Evolutionary conservation across 768 basidiomycete genomes (phyloP).

Genomic region (Suillus variegatus): DNA sequence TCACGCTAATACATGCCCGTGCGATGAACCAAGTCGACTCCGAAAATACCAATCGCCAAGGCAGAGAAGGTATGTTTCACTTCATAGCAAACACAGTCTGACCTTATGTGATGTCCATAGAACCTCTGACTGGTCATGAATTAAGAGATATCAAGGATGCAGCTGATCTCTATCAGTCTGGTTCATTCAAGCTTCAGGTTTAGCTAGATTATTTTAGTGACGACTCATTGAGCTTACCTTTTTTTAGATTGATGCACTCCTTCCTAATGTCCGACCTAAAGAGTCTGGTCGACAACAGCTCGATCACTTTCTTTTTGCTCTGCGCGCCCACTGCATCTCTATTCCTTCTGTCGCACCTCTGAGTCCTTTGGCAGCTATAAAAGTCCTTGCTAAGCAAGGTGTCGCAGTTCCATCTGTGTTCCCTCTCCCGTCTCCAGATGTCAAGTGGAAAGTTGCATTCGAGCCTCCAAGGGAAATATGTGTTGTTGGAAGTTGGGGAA

Average conservation of each 20-base stretch:
- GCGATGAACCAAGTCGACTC: not conserved
- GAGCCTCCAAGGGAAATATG: conserved; percentile 75
- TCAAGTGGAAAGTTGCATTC: conserved; percentile 88
- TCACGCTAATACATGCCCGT: not conserved
- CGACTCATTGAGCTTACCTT: conserved; percentile 11
- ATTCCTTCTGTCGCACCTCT: conserved; percentile 58
- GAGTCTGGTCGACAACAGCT: conserved; percentile 54
- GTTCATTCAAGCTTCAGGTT: conserved; percentile 84
- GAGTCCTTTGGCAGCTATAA: conserved; percentile 68
- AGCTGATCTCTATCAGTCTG: conserved; percentile 72
- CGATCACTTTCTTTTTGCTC: conserved; percentile 64
- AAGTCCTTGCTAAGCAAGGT: conserved; percentile 50
- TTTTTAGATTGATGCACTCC: conserved; percentile 71
- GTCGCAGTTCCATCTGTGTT: conserved; percentile 68
- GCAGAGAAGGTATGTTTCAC: not conserved
- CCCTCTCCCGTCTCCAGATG: conserved; percentile 73
- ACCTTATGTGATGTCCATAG: conserved; percentile 26
- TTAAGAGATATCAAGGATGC: conserved; percentile 73
- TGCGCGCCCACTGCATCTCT: conserved; percentile 65
- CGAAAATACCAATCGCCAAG: not conserved
- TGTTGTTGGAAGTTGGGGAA: conserved; percentile 86
- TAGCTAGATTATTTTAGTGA: conserved; percentile 8
- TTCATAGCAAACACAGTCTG: not conserved
- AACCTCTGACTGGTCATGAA: conserved; percentile 70
- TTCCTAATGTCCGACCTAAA: conserved; percentile 76